phyloP scores from a whole-genome alignment of 2,329 filamentous ascomycete genomes.

The Sporothrix variecibatus region DNA sequence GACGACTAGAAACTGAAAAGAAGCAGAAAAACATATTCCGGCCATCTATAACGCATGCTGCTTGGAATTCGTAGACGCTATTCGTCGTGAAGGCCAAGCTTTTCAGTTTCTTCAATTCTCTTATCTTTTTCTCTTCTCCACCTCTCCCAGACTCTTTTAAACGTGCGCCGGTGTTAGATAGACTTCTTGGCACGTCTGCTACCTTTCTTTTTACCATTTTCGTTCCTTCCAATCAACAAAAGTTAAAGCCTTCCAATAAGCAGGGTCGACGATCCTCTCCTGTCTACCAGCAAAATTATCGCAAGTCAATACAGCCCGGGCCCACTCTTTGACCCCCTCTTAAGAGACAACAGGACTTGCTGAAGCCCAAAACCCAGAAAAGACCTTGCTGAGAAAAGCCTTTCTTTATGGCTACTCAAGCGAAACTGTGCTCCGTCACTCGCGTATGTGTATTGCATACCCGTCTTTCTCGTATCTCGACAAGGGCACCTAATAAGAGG shows the following conservation, averaged over 20 bases:
- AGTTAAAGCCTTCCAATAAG: not conserved
- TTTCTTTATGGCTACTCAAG: not conserved
- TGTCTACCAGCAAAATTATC: not conserved
- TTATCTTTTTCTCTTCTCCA: not conserved
- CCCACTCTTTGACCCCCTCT: not conserved
- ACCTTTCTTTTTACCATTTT: not conserved
- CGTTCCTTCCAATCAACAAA: not conserved
- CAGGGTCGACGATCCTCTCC: not conserved
- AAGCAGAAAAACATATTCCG: not conserved
- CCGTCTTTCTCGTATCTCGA: not conserved
- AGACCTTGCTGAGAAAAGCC: not conserved
- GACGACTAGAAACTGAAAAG: not conserved
- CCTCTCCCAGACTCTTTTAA: not conserved
- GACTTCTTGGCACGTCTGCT: not conserved
- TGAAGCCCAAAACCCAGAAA: not conserved
- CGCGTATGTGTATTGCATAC: too few relatives aligned
- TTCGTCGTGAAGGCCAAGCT: not conserved
- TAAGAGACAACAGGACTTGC: not conserved
- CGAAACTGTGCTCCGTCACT: not conserved
- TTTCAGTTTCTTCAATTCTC: conserved; percentile 12
- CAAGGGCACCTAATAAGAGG: not conserved
- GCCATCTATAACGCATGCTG: not conserved
- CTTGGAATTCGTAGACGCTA: not conserved
- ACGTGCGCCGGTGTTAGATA: not conserved
- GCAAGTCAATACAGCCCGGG: not conserved